Conservation (phyloP, 768 basidiomycete genomes). For the Serendipita vermifera region DNA sequence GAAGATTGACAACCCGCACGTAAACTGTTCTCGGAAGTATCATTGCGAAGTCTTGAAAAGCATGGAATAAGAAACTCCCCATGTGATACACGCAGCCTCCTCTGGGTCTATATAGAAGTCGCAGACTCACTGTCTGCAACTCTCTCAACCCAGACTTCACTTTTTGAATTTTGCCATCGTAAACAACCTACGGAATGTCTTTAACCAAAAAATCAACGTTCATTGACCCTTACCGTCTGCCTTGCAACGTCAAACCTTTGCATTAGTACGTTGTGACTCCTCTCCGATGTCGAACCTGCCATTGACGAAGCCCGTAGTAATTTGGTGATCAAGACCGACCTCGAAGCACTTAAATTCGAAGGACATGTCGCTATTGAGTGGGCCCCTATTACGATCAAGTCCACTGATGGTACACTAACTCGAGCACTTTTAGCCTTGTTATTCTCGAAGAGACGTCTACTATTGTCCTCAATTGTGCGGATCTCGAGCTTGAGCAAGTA, state of each 20-base stretch:
- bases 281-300: too few relatives aligned
- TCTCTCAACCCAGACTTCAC: background rate
- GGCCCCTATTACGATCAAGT: slow-evolving; percentile 18
- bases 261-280: too few relatives aligned
- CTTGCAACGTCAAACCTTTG: slow-evolving; percentile 49
- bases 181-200: background rate
- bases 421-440: slow-evolving; percentile 38
- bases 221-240: slow-evolving; percentile 35
- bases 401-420: background rate
- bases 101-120: background rate
- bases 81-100: background rate
- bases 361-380: slow-evolving; percentile 65
- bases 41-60: background rate
- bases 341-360: slow-evolving; percentile 57
- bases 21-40: too few relatives aligned
- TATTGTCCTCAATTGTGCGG: slow-evolving; percentile 54
- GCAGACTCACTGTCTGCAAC: background rate
- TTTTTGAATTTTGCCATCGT: background rate
- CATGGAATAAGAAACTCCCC: background rate
- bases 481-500: slow-evolving; percentile 45
- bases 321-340: slow-evolving; percentile 65
- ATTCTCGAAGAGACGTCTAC: slow-evolving; percentile 46
- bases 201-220: background rate
- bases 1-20: too few relatives aligned
- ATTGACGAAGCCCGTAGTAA: too few relatives aligned